Evolutionary conservation across 257 asterid genomes (phyloP), one percentile per base, ranked within the genome.

Genomic region (Orobanche coerulescens): DNA sequence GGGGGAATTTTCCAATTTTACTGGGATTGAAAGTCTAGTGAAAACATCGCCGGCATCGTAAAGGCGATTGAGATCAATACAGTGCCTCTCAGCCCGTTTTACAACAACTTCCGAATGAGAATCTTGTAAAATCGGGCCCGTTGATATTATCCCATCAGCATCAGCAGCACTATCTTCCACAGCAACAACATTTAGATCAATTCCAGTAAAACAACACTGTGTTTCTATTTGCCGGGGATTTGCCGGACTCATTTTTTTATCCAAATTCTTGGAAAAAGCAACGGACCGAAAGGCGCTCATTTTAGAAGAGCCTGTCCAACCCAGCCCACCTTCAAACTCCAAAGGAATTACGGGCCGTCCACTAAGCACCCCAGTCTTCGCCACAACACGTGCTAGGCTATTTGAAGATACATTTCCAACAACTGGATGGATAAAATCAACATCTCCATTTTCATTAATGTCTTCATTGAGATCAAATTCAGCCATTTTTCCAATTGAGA

Each of bases 391-490:
- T 67, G 79, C 67, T 36, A 77, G 86, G 34, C 58, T 31, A 4
- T 57, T 70, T 67, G 80, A 72, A 13, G 81, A 61, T 12, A 34
- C 20, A 19, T 61, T 57, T 70, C 48, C 71, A 52, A 24, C 36
- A 42, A 24, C 61, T 6, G 78, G 72, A 53, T 68, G 65, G 28
- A 67, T 62, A 65, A 25, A 46, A 44, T 68, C 73, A 20, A 53
- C 79, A n/a, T 20, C 19, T 36, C 19, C 75, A 33, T 76, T 46
- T 15, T 43, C 58, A 58, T 65, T 58, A 16, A 75, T 65, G 61
- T 81, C 86, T 46, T 84, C 81, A 15, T 84, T 84, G 19, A 84
- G 79, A 77, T 84, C 88, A 60, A 84, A 79, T 62, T 73, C 71
- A 66, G 65, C 73, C 22, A 43, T 31, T 36, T 71, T 61, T 30